Conservation (phyloP, 805 yeast genomes). For the Scheffersomyces stipitis region DNA sequence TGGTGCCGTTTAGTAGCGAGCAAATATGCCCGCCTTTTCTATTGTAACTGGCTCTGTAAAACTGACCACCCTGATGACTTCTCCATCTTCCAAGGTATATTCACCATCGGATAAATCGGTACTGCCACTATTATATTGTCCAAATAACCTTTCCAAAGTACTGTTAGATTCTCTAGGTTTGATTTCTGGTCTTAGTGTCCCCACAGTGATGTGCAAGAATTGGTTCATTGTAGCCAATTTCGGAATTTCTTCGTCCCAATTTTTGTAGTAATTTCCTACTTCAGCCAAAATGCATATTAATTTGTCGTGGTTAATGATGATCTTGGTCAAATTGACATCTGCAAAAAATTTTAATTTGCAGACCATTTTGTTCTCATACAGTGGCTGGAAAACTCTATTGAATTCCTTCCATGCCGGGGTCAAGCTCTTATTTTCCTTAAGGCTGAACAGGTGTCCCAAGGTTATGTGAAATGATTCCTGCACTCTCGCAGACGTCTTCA, state of each 20-base stretch:
- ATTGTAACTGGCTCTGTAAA: neutral
- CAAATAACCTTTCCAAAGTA: slow-evolving; percentile 4
- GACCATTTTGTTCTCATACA: neutral
- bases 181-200: slow-evolving; percentile 46
- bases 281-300: slow-evolving; percentile 57
- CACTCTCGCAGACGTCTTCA: slow-evolving; percentile 35
- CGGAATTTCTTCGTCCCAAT: slow-evolving; percentile 9
- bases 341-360: slow-evolving; percentile 22
- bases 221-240: slow-evolving; percentile 37
- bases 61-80: slow-evolving; percentile 1
- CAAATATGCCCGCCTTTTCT: neutral
- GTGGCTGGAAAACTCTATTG: slow-evolving; percentile 6
- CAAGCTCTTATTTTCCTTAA: slow-evolving; percentile 9
- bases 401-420: slow-evolving; percentile 22
- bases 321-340: slow-evolving; percentile 38
- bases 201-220: slow-evolving; percentile 68
- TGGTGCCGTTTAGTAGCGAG: too few relatives aligned
- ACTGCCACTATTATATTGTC: neutral
- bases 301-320: slow-evolving; percentile 49
- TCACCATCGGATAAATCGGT: neutral
- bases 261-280: slow-evolving; percentile 10
- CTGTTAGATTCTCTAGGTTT: slow-evolving; percentile 55
- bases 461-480: slow-evolving; percentile 69
- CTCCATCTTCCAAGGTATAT: slow-evolving; percentile 1
- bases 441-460: slow-evolving; percentile 44